phyloP scores from a whole-genome alignment of 1,284 basidiomycete genomes.

The Apiotrichum gamsii region DNA sequence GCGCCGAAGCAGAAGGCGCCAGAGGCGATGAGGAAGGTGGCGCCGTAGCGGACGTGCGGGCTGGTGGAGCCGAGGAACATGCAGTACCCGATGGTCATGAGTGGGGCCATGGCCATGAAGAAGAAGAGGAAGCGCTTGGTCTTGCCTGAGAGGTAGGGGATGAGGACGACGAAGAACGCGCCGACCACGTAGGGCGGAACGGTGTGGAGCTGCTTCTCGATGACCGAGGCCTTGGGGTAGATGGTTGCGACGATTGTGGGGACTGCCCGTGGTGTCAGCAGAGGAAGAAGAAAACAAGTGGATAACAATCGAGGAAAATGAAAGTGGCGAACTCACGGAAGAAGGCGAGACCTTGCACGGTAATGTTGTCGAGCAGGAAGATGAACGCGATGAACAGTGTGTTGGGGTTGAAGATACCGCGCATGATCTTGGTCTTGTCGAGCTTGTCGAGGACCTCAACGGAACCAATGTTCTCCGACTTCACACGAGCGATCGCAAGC shows the following conservation, averaged over 20 bases:
- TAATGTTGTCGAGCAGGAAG: slow-evolving; percentile 47
- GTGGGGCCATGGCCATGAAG: slow-evolving; percentile 25
- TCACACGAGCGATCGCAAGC: slow-evolving; percentile 25
- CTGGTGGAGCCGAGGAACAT: slow-evolving; percentile 25
- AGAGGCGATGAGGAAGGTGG: slow-evolving; percentile 11
- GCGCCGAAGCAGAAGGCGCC: slow-evolving; percentile 14
- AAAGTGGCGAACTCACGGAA: too few species aligned
- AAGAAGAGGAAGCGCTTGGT: slow-evolving; percentile 30
- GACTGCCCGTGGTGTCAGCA: too few species aligned
- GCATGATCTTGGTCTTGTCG: slow-evolving; percentile 18
- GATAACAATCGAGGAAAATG: slow-evolving; percentile 32
- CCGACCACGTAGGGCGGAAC: slow-evolving; percentile 43
- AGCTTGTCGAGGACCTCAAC: slow-evolving; percentile 34
- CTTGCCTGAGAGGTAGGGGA: slow-evolving; percentile 38
- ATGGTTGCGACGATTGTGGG: slow-evolving; percentile 42
- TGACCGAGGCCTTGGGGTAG: slow-evolving; percentile 37
- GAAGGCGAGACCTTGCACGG: slow-evolving; percentile 37
- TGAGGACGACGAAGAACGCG: slow-evolving; percentile 24
- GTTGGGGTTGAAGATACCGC: slow-evolving; percentile 26
- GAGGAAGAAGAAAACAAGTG: too few species aligned
- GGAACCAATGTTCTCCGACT: slow-evolving; percentile 43
- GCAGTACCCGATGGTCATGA: slow-evolving; percentile 39
- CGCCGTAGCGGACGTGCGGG: slow-evolving; percentile 8
- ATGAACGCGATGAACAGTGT: slow-evolving; percentile 29
- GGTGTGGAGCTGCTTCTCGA: slow-evolving; percentile 42